These are phyloP conservation scores for Huntiella moniliformis DNA, from an alignment of 2,329 filamentous ascomycete genomes.

Conservation along the genomic window DNA sequence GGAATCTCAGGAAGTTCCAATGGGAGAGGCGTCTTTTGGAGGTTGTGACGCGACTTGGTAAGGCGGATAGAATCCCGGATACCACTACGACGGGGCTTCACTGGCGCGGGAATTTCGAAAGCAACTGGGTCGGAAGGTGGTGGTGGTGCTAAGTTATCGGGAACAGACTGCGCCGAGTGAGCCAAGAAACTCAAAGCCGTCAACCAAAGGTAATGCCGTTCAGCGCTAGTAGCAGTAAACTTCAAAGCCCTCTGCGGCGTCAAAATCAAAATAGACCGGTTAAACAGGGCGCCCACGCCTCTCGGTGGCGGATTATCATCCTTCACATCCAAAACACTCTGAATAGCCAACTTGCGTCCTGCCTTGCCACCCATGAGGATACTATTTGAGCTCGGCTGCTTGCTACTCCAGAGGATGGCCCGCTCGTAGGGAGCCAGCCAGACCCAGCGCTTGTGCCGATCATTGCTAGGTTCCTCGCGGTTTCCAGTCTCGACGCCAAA, in stretches of 20 bases:
- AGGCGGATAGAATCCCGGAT: slow-evolving; percentile 82
- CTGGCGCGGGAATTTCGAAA: slow-evolving; percentile 27
- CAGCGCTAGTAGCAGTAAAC: slow-evolving; percentile 67
- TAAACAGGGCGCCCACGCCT: slow-evolving; percentile 49
- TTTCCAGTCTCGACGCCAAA: slow-evolving; percentile 60
- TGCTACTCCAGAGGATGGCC: slow-evolving; percentile 94
- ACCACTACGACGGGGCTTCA: slow-evolving; percentile 30
- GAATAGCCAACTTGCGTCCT: slow-evolving; percentile 84
- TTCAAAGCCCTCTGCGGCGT: slow-evolving; percentile 88
- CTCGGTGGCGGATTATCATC: slow-evolving; percentile 78
- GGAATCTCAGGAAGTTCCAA: slow-evolving; percentile 34
- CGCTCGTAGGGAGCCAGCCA: slow-evolving; percentile 96
- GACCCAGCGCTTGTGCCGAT: slow-evolving; percentile 91
- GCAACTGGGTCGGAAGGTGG: slow-evolving; percentile 29
- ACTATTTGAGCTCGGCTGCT: slow-evolving; percentile 75
- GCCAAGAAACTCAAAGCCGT: slow-evolving; percentile 88
- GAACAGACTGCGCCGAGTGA: slow-evolving; percentile 65
- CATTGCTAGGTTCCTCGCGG: slow-evolving; percentile 52
- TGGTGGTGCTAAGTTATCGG: slow-evolving; percentile 43
- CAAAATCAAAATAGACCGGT: slow-evolving; percentile 84
- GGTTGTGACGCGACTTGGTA: slow-evolving; percentile 42
- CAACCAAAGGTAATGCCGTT: slow-evolving; percentile 88
- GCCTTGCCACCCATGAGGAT: slow-evolving; percentile 74
- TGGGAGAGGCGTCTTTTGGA: slow-evolving; percentile 21
- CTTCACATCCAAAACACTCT: slow-evolving; percentile 92